Base-by-base conservation (phyloP, 257 asterid species). In the Datura wrightii region DNA sequence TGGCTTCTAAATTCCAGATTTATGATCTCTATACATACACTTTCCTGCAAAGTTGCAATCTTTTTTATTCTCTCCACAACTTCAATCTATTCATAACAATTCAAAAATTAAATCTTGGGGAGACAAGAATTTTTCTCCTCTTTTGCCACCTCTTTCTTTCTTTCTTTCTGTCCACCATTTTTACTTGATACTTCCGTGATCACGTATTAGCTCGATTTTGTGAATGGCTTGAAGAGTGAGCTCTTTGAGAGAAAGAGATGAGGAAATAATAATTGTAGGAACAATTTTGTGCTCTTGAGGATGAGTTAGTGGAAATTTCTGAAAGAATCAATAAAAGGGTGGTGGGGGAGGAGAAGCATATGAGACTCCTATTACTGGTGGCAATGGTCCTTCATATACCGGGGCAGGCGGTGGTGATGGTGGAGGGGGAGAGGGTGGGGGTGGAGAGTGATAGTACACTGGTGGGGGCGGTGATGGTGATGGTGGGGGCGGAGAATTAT, bases 281-380 rank as follows among this genome's bases (percentile, higher is more conserved):
- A 63, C 83, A 84, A 58, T 72, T 65, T 58, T 87, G 89, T 85
- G 83, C 67, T 87, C 36, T 24, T 7, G 85, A 84, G 84, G 89
- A 88, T 80, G 66, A 86, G 90, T 87, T 86, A 85, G 94, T 90
- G 87, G 88, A 92, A 82, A 85, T 82, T 87, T 89, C 83, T 89
- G 81, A 93, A 93, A 90, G 93, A 95, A 92, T 94, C 91, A 94
- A 90, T 94, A 94, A 84, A 84, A 93, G 88, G 97, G 97, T 31
- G 98, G 98, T 44, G 98, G 98, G 0, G 98, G 98, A 18, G 98
- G 98, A 54, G 98, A 94, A 31, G 98, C 97, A 63, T 94, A 93
- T 58, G 97, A 89, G 18, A 93, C 91, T 56, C 95, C 95, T 14
- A 56, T 53, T 14, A 93, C 83, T 1, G 98, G 98, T 84, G 98